Conservation (phyloP, 306 rosid species). For the Fragaria nilgerrensis region DNA sequence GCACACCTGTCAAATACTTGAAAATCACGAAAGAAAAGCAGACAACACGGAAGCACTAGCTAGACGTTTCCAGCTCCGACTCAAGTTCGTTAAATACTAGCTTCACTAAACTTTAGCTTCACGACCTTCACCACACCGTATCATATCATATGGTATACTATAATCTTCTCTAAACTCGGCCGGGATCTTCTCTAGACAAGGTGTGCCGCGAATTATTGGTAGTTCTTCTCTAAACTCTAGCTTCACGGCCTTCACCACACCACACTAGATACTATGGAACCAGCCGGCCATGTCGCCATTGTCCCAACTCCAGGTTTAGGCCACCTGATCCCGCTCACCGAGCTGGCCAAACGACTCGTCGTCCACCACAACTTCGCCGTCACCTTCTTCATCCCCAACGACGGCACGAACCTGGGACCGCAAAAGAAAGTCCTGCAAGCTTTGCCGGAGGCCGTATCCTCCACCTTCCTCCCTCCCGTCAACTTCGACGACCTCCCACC, state of each 20-base stretch:
- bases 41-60: background rate
- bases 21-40: background rate
- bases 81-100: too few species aligned
- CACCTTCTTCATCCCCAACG: constrained; percentile 27
- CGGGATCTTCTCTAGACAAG: too few species aligned
- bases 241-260: background rate
- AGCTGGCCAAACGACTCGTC: constrained; percentile 26
- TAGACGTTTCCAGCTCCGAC: too few species aligned
- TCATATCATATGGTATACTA: too few species aligned
- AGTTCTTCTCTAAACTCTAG: background rate
- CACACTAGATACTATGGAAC: background rate
- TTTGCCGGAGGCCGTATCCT: constrained; percentile 7
- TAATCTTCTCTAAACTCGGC: too few species aligned
- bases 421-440: constrained; percentile 15
- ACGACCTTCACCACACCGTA: background rate
- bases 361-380: constrained; percentile 12
- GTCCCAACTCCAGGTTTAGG: constrained; percentile 30
- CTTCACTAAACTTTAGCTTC: background rate
- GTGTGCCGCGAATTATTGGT: too few species aligned
- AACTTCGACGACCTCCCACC: constrained; percentile 28
- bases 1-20: background rate
- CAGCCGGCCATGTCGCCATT: constrained; percentile 15
- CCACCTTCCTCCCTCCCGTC: constrained; percentile 23
- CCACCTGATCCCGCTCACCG: constrained; percentile 26
- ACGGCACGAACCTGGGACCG: background rate